Conservation (phyloP, 2,329 filamentous ascomycete genomes). For the Neoascochyta sp. region DNA sequence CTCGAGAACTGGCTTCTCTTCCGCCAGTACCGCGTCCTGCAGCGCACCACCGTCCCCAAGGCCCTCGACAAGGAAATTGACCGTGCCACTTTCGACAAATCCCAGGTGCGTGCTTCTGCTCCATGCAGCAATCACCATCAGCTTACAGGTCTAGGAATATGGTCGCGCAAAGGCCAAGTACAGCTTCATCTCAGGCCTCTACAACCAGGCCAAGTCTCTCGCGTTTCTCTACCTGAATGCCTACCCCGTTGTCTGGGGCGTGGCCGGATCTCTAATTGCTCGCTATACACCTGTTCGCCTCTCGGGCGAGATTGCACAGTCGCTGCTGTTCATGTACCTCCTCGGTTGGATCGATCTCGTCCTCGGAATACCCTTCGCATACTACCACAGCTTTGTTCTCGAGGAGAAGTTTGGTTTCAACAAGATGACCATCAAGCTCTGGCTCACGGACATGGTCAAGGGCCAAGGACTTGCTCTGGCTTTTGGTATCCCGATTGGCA, state of each 20-base stretch:
- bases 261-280: constrained; percentile 71
- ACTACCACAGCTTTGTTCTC: constrained; percentile 93
- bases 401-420: constrained; percentile 99
- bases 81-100: constrained; percentile 88
- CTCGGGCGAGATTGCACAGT: constrained; percentile 88
- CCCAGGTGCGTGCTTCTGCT: constrained; percentile 57
- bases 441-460: constrained; percentile 88
- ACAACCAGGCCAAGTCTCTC: constrained; percentile 82
- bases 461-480: constrained; percentile 75
- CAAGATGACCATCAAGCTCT: constrained; percentile 89
- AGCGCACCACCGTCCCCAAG: constrained; percentile 75
- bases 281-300: constrained; percentile 73
- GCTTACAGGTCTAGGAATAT: no score
- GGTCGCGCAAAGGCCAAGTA: constrained; percentile 94
- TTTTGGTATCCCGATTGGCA: constrained; percentile 82
- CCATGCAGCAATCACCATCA: constrained; percentile 13
- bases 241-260: constrained; percentile 83
- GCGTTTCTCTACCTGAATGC: constrained; percentile 87
- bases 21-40: constrained; percentile 84
- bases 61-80: constrained; percentile 86
- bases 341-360: constrained; percentile 80
- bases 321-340: constrained; percentile 83
- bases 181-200: constrained; percentile 74
- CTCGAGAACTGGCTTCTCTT: constrained; percentile 86
- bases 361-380: constrained; percentile 72